Conservation (phyloP, 805 yeast genomes). For the Tetrapisispora taiwanensis region DNA sequence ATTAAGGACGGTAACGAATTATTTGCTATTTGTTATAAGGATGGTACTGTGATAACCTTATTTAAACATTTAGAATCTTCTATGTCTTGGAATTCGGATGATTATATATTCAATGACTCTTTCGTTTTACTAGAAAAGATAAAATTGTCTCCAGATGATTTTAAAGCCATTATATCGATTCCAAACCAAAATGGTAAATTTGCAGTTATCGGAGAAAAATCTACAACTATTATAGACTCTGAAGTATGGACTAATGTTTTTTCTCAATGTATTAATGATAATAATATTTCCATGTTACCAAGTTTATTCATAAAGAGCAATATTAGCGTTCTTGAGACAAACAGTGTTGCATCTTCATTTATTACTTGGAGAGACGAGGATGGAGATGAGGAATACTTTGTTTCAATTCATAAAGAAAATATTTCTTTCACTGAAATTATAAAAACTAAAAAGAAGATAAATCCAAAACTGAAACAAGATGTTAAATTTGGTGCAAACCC, state of each 20-base stretch:
- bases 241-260: constrained; percentile 14
- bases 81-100: constrained; percentile 31
- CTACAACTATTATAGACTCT: constrained; percentile 8
- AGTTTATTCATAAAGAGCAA: constrained; percentile 12
- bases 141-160: constrained; percentile 3
- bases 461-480: no score
- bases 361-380: constrained; percentile 4
- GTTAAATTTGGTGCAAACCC: no score
- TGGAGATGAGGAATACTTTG: background rate
- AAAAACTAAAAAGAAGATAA: no score
- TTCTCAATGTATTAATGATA: constrained; percentile 11
- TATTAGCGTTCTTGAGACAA: background rate
- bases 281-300: constrained; percentile 11
- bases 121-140: constrained; percentile 16
- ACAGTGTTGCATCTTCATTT: background rate
- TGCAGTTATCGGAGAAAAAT: constrained; percentile 1
- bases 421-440: no score
- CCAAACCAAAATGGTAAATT: constrained; percentile 6
- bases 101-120: constrained; percentile 19
- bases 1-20: constrained; percentile 22
- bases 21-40: constrained; percentile 17
- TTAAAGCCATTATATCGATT: constrained; percentile 2
- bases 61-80: constrained; percentile 27
- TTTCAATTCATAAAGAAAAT: background rate
- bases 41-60: constrained; percentile 24